These are phyloP conservation scores for Leishmania lainsoni DNA, from an alignment of 208 protist species.

Conservation along the genomic window DNA sequence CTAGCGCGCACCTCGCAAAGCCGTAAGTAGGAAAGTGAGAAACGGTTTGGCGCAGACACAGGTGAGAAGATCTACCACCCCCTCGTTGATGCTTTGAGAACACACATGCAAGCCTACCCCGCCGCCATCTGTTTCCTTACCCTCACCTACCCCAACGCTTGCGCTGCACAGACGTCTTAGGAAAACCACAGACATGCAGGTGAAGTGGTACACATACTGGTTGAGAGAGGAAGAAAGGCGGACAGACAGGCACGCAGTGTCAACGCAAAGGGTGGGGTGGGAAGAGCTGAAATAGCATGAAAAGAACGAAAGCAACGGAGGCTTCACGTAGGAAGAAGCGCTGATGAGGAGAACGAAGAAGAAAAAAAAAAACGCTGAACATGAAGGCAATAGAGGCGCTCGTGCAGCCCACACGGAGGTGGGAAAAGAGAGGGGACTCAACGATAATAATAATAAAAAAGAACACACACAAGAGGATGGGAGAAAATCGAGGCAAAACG, in stretches of 20 bases:
- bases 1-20: neutral
- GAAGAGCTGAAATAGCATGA: too few species aligned
- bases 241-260: neutral
- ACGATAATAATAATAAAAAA: too few species aligned
- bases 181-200: neutral
- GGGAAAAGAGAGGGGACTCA: neutral
- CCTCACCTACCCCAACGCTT: neutral
- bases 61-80: neutral
- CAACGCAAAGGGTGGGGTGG: neutral
- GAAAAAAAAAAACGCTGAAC: too few species aligned
- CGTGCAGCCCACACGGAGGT: neutral
- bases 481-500: neutral
- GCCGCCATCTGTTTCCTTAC: neutral
- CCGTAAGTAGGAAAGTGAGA: neutral
- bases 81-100: neutral
- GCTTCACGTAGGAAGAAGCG: too few species aligned
- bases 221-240: neutral
- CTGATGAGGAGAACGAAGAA: too few species aligned
- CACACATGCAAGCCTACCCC: neutral
- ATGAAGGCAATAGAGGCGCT: too few species aligned
- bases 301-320: too few species aligned
- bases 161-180: neutral
- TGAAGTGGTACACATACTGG: neutral
- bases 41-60: neutral
- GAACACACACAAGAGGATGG: neutral